Conservation (phyloP, 768 basidiomycete genomes). For the Hericium coralloides region DNA sequence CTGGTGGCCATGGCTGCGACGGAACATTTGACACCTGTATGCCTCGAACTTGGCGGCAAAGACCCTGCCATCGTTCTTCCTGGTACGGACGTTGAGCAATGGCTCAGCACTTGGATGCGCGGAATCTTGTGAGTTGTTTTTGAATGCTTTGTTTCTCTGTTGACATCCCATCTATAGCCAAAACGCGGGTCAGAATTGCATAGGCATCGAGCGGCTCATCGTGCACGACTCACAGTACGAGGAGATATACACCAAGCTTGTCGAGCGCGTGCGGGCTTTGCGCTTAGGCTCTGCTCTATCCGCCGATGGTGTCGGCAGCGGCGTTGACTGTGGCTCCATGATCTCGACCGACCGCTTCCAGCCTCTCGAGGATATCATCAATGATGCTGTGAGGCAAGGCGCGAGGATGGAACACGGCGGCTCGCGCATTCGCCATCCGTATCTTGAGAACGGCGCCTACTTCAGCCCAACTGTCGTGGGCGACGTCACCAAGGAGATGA, state of each 20-base stretch:
- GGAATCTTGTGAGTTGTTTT: conserved; percentile 68
- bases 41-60: conserved; percentile 91
- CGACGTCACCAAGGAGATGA: conserved; percentile 60
- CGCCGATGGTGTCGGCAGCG: conserved; percentile 59
- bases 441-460: conserved; percentile 66
- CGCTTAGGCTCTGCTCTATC: conserved; percentile 74
- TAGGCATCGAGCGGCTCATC: conserved; percentile 90
- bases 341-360: conserved; percentile 36
- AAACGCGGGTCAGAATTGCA: conserved; percentile 93
- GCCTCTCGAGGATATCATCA: conserved; percentile 55
- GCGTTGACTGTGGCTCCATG: conserved; percentile 70
- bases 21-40: conserved; percentile 81
- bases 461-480: conserved; percentile 86
- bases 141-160: not conserved
- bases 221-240: conserved; percentile 76
- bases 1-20: conserved; percentile 79
- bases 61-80: conserved; percentile 90
- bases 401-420: conserved; percentile 61
- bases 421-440: conserved; percentile 50
- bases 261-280: conserved; percentile 54
- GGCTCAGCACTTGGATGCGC: conserved; percentile 79
- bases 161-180: conserved; percentile 41
- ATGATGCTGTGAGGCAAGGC: conserved; percentile 59
- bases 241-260: conserved; percentile 57
- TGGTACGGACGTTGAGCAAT: conserved; percentile 72